Conservation (phyloP, 106 monocot genomes). For the Ottelia alismoides region DNA sequence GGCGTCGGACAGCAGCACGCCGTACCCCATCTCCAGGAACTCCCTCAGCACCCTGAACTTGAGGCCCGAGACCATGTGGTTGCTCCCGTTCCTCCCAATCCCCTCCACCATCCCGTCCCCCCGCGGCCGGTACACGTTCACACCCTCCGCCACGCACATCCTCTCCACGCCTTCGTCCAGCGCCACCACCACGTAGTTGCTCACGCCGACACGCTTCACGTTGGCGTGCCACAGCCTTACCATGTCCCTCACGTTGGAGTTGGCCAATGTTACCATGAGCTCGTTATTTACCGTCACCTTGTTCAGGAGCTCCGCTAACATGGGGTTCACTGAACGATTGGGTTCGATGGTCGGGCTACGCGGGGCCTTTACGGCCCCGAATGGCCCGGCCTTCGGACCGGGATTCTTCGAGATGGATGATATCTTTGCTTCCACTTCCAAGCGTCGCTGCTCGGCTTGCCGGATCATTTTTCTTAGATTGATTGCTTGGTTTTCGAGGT, state of each 20-base stretch:
- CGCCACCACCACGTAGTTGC: conserved; percentile 71
- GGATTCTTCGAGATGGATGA: too few species aligned
- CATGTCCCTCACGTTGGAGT: conserved; percentile 69
- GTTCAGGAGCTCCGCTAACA: conserved; percentile 42
- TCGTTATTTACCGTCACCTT: conserved; percentile 44
- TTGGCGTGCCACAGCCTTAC: conserved; percentile 51
- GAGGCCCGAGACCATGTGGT: conserved; percentile 71
- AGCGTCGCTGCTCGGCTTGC: too few species aligned
- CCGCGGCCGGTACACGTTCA: conserved; percentile 37
- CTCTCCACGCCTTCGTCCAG: conserved; percentile 51
- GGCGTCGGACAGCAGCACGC: conserved; percentile 75
- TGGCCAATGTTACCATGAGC: conserved; percentile 63
- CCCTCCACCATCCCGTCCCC: conserved; percentile 19
- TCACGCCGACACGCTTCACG: conserved; percentile 58
- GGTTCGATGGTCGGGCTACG: conserved; percentile 31
- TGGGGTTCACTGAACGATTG: conserved; percentile 64
- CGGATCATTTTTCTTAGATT: too few species aligned
- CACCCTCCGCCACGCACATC: conserved; percentile 45
- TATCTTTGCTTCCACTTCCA: too few species aligned
- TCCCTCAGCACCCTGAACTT: conserved; percentile 73
- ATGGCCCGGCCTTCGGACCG: conserved; percentile 71
- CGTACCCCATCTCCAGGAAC: conserved; percentile 82
- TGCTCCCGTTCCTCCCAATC: too few species aligned
- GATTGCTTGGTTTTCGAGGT: too few species aligned
- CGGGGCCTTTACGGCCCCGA: conserved; percentile 55